A percentile compares a stretch with the other conserved stretches of the same genome.
phyloP scores from a whole-genome alignment of 2,329 filamentous ascomycete species.

The Polytolypa hystricis region DNA sequence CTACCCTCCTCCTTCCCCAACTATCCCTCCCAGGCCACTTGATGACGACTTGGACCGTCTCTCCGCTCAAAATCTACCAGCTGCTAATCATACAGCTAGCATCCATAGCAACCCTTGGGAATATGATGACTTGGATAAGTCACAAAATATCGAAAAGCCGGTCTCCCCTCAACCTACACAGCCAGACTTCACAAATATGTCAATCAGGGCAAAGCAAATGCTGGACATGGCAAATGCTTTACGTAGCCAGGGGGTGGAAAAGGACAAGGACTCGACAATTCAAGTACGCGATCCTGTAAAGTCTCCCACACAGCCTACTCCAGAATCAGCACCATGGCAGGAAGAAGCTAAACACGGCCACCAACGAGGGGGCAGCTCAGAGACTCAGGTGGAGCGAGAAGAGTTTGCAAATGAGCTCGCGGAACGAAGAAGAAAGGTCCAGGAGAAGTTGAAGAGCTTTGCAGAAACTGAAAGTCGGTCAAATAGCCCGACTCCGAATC shows the following conservation, averaged over 20 bases:
- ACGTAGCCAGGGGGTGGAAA: constrained; percentile 15
- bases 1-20: constrained; percentile 46
- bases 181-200: constrained; percentile 19
- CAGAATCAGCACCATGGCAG: constrained; percentile 32
- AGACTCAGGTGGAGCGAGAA: constrained; percentile 38
- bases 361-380: constrained; percentile 34
- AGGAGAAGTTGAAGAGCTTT: constrained; percentile 36
- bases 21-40: constrained; percentile 20
- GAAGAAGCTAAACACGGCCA: constrained; percentile 36
- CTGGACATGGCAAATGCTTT: constrained; percentile 27
- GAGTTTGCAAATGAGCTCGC: constrained; percentile 39
- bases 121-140: constrained; percentile 38
- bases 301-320: constrained; percentile 1
- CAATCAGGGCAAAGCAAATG: constrained; percentile 27
- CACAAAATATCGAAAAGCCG: constrained; percentile 10
- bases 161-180: constrained; percentile 9
- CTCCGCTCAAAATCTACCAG: constrained; percentile 12
- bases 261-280: neutral
- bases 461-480: constrained; percentile 34
- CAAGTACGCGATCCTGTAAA: constrained; percentile 2
- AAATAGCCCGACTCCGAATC: constrained; percentile 30
- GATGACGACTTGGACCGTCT: neutral
- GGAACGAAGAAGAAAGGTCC: constrained; percentile 36
- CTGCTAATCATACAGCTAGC: constrained; percentile 37
- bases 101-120: constrained; percentile 46